Conservation (phyloP, 2,329 filamentous ascomycete genomes). For the Sarocladium brachiariae region DNA sequence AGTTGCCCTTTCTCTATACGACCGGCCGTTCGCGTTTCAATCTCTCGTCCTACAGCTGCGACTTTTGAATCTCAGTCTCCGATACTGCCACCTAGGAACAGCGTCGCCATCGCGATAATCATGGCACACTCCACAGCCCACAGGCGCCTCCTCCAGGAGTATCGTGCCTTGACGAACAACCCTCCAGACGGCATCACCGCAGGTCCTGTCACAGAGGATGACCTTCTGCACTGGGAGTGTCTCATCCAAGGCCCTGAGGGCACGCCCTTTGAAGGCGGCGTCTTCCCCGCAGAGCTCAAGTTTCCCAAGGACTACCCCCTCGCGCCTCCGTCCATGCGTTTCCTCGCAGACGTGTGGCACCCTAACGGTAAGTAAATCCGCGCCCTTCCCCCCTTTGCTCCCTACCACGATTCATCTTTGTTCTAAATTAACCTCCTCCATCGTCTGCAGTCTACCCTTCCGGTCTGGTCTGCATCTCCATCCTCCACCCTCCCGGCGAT, state of each 20-base stretch:
- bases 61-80: background rate
- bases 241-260: slow-evolving; percentile 92
- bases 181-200: slow-evolving; percentile 97
- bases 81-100: no score
- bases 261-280: slow-evolving; percentile 90
- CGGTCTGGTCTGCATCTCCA: slow-evolving; percentile 95
- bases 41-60: background rate
- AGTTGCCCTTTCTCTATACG: no score
- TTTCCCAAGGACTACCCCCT: slow-evolving; percentile 98
- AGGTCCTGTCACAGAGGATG: slow-evolving; percentile 86
- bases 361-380: slow-evolving; percentile 65
- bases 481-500: slow-evolving; percentile 91
- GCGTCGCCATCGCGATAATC: background rate
- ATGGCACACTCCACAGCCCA: slow-evolving; percentile 60
- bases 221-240: slow-evolving; percentile 94
- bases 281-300: slow-evolving; percentile 90
- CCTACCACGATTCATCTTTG: background rate
- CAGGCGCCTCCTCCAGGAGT: slow-evolving; percentile 89
- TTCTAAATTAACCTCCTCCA: background rate
- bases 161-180: slow-evolving; percentile 87
- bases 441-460: slow-evolving; percentile 68
- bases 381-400: background rate
- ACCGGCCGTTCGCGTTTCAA: background rate
- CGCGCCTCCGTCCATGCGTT: slow-evolving; percentile 92
- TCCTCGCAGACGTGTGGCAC: slow-evolving; percentile 90